Evolutionary conservation across 257 asterid species (phyloP).

Genomic region (Solanum virginianum): DNA sequence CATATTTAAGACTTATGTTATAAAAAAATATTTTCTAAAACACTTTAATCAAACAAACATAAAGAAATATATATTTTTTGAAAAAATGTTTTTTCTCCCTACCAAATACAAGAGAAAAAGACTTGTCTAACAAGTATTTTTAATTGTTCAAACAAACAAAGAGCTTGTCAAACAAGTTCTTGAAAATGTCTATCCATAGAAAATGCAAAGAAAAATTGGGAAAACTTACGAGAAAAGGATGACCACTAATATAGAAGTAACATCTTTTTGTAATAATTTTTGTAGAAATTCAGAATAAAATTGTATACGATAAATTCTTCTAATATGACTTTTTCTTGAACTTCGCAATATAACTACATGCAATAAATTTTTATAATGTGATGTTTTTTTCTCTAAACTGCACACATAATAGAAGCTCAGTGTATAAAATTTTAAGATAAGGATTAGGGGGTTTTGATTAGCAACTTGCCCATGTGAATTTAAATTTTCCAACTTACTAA

Average conservation of each 20-base stretch:
- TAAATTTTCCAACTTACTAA: not conserved
- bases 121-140: not conserved
- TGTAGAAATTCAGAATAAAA: no score
- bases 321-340: no score
- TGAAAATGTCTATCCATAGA: not conserved
- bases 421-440: not conserved
- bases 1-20: no score
- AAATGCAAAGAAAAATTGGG: not conserved
- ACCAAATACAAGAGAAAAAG: not conserved
- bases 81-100: not conserved
- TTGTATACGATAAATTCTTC: no score
- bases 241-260: not conserved
- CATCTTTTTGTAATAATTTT: not conserved
- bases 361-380: no score
- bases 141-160: not conserved
- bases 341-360: no score
- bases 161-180: not conserved
- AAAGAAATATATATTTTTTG: no score
- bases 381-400: no score
- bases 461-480: not conserved
- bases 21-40: no score
- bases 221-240: not conserved
- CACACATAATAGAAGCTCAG: no score
- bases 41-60: no score
- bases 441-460: not conserved